Percentiles rank a stretch among this genome's conserved stretches.
Evolutionary conservation across 78 protist genomes (phyloP).

Genomic region (Isochrysis galbana): DNA sequence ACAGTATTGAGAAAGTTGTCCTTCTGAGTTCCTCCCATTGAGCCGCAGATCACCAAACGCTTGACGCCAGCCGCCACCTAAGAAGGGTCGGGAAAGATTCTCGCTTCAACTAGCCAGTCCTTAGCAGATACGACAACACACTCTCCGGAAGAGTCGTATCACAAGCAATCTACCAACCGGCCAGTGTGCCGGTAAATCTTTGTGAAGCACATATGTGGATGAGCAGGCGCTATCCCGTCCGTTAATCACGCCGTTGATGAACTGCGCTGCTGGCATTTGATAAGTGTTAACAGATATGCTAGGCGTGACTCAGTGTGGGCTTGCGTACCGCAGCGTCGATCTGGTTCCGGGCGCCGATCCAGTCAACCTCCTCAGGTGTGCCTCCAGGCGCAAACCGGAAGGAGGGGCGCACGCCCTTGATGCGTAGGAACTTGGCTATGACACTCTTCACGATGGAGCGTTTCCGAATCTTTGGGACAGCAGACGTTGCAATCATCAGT

Average conservation of each 20-base stretch:
- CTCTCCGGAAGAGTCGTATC: no score
- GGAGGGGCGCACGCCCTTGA: background rate
- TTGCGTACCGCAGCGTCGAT: background rate
- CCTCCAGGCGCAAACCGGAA: background rate
- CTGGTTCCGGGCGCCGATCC: background rate
- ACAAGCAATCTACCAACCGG: no score
- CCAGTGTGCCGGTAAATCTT: no score
- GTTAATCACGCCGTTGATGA: no score
- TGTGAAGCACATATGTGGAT: no score
- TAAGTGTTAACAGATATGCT: no score
- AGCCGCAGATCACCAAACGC: background rate
- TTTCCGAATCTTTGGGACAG: background rate
- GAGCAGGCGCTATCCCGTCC: no score
- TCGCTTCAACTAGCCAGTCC: no score
- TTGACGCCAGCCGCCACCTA: background rate
- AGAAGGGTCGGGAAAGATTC: no score
- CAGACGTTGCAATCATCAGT: background rate
- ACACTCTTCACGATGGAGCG: background rate
- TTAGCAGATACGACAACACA: no score
- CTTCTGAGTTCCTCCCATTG: background rate
- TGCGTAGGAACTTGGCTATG: background rate
- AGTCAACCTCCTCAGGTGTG: slow-evolving; percentile 17
- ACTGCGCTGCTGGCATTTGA: no score
- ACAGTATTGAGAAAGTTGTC: background rate
- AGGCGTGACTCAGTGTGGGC: no score